A percentile compares a stretch with the other conserved stretches of the same genome.
Evolutionary conservation across 2,329 filamentous ascomycete genomes (phyloP).

Genomic region (Orbilia ellipsospora): DNA sequence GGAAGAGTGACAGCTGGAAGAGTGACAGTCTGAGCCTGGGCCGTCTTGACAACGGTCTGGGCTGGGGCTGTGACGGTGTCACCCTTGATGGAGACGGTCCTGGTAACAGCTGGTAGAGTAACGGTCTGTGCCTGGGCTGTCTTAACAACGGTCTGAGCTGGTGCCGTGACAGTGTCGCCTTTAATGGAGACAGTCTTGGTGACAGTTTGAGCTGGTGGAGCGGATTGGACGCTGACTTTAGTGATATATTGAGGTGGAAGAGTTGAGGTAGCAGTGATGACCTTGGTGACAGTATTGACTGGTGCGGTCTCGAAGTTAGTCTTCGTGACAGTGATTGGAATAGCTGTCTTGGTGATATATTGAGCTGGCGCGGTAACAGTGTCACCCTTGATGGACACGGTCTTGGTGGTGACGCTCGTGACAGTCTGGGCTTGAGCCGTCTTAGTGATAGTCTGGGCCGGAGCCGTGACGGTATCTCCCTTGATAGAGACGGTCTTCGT

Average conservation of each 20-base stretch:
- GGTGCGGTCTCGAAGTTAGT: background rate
- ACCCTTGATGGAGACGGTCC: background rate
- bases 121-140: background rate
- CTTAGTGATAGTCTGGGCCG: background rate
- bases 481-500: slow-evolving; percentile 10
- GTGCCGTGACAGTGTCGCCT: background rate
- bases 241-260: background rate
- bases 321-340: background rate
- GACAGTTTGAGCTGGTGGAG: background rate
- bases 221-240: background rate
- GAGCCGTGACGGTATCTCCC: background rate
- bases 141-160: background rate
- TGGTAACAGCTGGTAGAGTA: background rate
- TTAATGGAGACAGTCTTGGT: slow-evolving; percentile 9
- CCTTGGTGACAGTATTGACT: slow-evolving; percentile 6
- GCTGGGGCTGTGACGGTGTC: background rate
- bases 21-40: background rate
- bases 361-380: background rate
- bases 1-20: background rate
- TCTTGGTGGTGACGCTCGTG: slow-evolving; percentile 6
- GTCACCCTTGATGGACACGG: background rate
- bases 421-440: background rate
- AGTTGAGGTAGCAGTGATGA: background rate
- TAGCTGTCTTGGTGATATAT: background rate
- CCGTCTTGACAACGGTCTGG: slow-evolving; percentile 4